phyloP scores from a whole-genome alignment of 371 early-diverging fungal species.

The Parasitella parasitica region DNA sequence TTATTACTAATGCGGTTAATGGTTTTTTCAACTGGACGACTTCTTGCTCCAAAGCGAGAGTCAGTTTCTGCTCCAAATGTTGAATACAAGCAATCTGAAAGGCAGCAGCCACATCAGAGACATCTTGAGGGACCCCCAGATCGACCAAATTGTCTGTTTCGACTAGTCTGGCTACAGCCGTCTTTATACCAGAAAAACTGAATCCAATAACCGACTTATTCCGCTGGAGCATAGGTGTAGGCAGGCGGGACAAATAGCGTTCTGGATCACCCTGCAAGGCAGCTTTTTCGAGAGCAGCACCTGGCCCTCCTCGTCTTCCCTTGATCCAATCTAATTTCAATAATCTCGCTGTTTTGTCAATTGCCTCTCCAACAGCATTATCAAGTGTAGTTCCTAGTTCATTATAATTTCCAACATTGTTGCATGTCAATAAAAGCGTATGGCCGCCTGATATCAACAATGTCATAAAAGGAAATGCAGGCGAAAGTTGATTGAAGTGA shows the following conservation, averaged over 20 bases:
- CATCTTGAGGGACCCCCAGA: conserved; percentile 31
- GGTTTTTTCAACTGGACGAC: conserved; percentile 31
- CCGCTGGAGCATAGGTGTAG: conserved; percentile 67
- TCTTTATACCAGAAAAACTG: conserved; percentile 82
- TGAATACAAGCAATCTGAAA: conserved; percentile 69
- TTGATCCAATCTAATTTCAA: conserved; percentile 67
- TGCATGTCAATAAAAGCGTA: conserved; percentile 67
- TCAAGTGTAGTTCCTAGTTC: conserved; percentile 73
- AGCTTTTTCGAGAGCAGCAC: conserved; percentile 71
- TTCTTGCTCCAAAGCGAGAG: conserved; percentile 58
- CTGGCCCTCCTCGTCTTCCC: conserved; percentile 72
- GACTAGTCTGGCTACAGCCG: conserved; percentile 54
- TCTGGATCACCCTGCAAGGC: conserved; percentile 58
- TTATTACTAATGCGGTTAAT: conserved; percentile 68
- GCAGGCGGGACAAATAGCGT: conserved; percentile 50
- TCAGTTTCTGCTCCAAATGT: conserved; percentile 71
- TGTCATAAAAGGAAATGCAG: conserved; percentile 73
- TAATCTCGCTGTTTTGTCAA: conserved; percentile 76
- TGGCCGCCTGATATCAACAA: conserved; percentile 85
- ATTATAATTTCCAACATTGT: conserved; percentile 65
- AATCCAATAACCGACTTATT: conserved; percentile 60
- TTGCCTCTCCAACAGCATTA: conserved; percentile 82
- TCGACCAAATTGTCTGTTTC: conserved; percentile 34
- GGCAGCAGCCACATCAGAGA: conserved; percentile 72
- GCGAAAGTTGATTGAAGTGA: conserved; percentile 26